Conservation (phyloP, 805 yeast genomes). For the Starmerella sp. region DNA sequence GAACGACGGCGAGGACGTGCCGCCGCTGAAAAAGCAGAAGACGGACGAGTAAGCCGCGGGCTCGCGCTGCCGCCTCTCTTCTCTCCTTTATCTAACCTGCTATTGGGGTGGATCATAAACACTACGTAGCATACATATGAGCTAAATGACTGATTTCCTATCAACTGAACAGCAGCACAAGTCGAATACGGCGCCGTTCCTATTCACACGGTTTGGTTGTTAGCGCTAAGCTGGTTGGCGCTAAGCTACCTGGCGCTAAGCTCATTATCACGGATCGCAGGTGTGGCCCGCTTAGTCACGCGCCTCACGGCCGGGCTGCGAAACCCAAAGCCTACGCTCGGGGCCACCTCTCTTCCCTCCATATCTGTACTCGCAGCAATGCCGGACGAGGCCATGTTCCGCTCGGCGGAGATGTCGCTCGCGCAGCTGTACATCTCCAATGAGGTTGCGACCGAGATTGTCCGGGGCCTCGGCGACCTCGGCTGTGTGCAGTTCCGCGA, state of each 20-base stretch:
- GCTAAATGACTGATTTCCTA: not conserved
- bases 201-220: too few species aligned
- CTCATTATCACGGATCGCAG: too few species aligned
- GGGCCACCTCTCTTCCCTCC: not conserved
- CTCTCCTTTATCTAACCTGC: too few species aligned
- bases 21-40: conserved; percentile 29
- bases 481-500: conserved; percentile 84
- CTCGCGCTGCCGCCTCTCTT: too few species aligned
- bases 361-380: not conserved
- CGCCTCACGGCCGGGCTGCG: not conserved
- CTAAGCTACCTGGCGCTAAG: not conserved
- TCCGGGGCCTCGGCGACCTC: conserved; percentile 75
- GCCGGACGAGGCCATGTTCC: conserved; percentile 30
- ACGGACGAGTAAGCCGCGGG: conserved; percentile 5
- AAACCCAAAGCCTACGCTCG: not conserved
- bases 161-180: too few species aligned
- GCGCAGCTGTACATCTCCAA: conserved; percentile 85
- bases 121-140: not conserved
- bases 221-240: not conserved
- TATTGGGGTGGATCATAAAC: not conserved
- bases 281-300: not conserved
- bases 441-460: conserved; percentile 77
- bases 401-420: conserved; percentile 93
- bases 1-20: conserved; percentile 20
- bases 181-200: too few species aligned